These are phyloP conservation scores for Chaetomiaceae sp. DNA, from an alignment of 2,329 filamentous ascomycete genomes.

Conservation along the genomic window DNA sequence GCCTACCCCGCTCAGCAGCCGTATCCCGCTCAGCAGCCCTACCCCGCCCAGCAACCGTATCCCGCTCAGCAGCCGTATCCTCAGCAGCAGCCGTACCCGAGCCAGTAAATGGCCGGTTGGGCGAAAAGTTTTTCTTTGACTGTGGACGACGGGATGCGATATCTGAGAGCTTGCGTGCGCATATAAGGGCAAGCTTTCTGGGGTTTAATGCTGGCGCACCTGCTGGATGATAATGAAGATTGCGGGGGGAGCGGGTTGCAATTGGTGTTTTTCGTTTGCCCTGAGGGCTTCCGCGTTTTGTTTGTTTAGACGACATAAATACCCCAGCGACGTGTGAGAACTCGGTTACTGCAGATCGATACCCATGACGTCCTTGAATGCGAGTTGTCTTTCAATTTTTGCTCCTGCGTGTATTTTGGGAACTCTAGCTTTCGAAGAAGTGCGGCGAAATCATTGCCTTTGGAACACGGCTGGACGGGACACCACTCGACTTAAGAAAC, in stretches of 20 bases:
- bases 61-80: conserved; percentile 7
- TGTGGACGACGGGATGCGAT: too few relatives aligned
- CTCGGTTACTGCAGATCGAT: not conserved
- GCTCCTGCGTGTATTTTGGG: too few relatives aligned
- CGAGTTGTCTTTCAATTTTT: not conserved
- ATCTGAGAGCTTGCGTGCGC: too few relatives aligned
- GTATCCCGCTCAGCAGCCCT: conserved; percentile 12
- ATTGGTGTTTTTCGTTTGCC: not conserved
- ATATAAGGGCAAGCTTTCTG: too few relatives aligned
- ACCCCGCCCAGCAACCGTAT: conserved; percentile 14
- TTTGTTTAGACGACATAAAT: not conserved
- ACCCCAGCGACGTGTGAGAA: not conserved
- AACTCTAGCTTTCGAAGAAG: too few relatives aligned
- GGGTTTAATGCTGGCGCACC: too few relatives aligned
- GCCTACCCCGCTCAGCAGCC: conserved; percentile 8
- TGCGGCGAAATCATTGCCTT: too few relatives aligned
- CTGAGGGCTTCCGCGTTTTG: not conserved
- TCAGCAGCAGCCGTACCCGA: conserved; percentile 4
- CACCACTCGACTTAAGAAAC: too few relatives aligned
- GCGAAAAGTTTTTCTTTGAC: not conserved
- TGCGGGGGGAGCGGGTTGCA: too few relatives aligned
- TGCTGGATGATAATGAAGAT: too few relatives aligned
- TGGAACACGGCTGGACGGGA: too few relatives aligned
- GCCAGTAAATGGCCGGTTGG: not conserved
- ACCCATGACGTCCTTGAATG: not conserved